Evolutionary conservation across 2,329 filamentous ascomycete genomes (phyloP).

Genomic region (Sclerotinia borealis): DNA sequence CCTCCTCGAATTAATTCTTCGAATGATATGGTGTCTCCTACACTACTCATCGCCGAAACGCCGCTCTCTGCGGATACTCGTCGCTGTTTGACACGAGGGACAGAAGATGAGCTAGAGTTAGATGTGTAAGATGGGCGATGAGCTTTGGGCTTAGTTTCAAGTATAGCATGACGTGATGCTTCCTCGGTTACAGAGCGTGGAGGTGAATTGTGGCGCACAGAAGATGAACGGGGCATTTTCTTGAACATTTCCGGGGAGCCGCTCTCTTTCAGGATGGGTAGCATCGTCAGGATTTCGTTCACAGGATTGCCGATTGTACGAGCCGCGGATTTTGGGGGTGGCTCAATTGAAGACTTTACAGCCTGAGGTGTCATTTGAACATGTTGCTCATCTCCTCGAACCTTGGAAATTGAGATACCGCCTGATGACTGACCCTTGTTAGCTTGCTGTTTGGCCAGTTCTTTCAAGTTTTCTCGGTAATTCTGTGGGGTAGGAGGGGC

Average conservation of each 20-base stretch:
- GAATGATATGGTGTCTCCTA: slow-evolving; percentile 62
- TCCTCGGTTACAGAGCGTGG: slow-evolving; percentile 17
- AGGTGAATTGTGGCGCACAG: slow-evolving; percentile 16
- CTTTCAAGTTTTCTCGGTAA: slow-evolving; percentile 6
- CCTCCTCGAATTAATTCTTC: slow-evolving; percentile 78
- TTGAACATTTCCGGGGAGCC: background rate
- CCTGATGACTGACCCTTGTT: background rate
- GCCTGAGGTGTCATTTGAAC: background rate
- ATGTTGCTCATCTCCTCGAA: background rate
- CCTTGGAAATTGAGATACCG: background rate
- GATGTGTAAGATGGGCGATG: slow-evolving; percentile 37
- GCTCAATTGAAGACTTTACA: background rate
- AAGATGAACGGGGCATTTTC: background rate
- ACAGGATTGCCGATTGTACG: background rate
- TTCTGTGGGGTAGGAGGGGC: slow-evolving; percentile 25
- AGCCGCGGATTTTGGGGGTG: slow-evolving; percentile 9
- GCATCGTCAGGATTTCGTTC: background rate
- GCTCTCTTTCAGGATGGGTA: background rate
- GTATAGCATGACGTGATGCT: slow-evolving; percentile 7
- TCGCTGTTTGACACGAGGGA: slow-evolving; percentile 44
- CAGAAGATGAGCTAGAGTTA: slow-evolving; percentile 45
- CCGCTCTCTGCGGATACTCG: slow-evolving; percentile 54
- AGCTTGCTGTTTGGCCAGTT: background rate
- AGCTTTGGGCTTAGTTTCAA: slow-evolving; percentile 15
- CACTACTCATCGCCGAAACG: slow-evolving; percentile 31